Evolutionary conservation across 108 stramenopile species (phyloP).

Genomic region (Skeletonema tropicum): DNA sequence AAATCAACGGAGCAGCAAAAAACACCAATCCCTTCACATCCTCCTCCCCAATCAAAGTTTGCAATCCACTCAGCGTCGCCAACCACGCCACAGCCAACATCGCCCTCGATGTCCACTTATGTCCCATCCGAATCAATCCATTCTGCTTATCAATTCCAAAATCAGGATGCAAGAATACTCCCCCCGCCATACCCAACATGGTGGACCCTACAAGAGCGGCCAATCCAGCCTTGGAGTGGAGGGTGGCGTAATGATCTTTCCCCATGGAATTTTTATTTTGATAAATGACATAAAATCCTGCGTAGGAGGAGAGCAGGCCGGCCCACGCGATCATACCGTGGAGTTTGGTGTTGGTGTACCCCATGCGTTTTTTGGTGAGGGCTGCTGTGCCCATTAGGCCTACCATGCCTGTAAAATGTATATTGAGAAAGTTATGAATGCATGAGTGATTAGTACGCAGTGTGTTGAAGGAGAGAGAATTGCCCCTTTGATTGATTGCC

Average conservation of each 20-base stretch:
- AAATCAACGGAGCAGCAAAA: constrained; percentile 65
- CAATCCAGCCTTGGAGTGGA: constrained; percentile 66
- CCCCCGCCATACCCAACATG: constrained; percentile 63
- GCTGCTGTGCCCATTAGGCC: constrained; percentile 73
- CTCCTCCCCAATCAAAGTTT: constrained; percentile 53
- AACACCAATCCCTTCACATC: constrained; percentile 46
- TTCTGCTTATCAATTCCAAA: constrained; percentile 85
- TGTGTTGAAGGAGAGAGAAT: not conserved
- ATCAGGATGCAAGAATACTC: constrained; percentile 81
- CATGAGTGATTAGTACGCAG: not conserved
- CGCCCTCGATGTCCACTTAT: constrained; percentile 63
- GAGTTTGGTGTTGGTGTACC: constrained; percentile 84
- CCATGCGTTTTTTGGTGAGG: constrained; percentile 79
- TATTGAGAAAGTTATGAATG: not conserved
- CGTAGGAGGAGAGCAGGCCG: constrained; percentile 51
- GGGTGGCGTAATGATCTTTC: constrained; percentile 58
- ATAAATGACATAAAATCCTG: constrained; percentile 78
- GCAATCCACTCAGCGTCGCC: constrained; percentile 63
- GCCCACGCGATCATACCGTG: constrained; percentile 71
- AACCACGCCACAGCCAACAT: constrained; percentile 61
- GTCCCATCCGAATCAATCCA: constrained; percentile 60
- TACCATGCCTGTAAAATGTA: constrained; percentile 52
- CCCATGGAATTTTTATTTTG: constrained; percentile 73
- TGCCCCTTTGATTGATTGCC: no score
- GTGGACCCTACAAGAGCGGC: constrained; percentile 46